Percentiles rank a stretch among this genome's conserved stretches.
Evolutionary conservation across 257 asterid species (phyloP).

Genomic region (Ajuga chamaepitys): DNA sequence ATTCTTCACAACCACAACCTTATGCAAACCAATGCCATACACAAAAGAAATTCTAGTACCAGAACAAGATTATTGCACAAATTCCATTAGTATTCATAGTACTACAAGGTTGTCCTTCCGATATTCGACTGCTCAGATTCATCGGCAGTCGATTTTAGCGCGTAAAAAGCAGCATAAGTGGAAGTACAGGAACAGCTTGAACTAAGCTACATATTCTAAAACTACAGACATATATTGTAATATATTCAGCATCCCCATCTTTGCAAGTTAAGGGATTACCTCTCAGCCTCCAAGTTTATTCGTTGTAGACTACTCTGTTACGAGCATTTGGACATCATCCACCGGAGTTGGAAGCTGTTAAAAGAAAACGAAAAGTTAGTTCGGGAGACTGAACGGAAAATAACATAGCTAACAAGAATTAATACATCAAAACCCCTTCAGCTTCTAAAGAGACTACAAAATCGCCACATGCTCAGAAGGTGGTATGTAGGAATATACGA

Average conservation of each 20-base stretch:
- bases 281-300: not conserved
- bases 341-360: slow-evolving; percentile 36
- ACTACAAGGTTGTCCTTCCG: not conserved
- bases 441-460: not conserved
- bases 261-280: not conserved
- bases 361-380: not conserved
- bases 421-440: too few species aligned
- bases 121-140: not conserved
- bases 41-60: not conserved
- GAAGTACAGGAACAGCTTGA: not conserved
- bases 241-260: not conserved
- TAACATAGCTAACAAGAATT: not conserved
- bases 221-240: slow-evolving; percentile 1
- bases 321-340: slow-evolving; percentile 44
- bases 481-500: not conserved
- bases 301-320: slow-evolving; percentile 34
- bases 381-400: not conserved
- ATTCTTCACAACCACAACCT: not conserved
- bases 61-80: not conserved
- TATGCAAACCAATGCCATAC: too few species aligned
- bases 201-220: slow-evolving; percentile 11
- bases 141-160: not conserved
- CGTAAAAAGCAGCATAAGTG: not conserved
- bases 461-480: not conserved
- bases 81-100: not conserved